A percentile compares a stretch with the other conserved stretches of the same genome.
These are phyloP conservation scores for Trichoderma citrinoviride DNA, from an alignment of 2,329 filamentous ascomycete genomes.

Conservation along the genomic window DNA sequence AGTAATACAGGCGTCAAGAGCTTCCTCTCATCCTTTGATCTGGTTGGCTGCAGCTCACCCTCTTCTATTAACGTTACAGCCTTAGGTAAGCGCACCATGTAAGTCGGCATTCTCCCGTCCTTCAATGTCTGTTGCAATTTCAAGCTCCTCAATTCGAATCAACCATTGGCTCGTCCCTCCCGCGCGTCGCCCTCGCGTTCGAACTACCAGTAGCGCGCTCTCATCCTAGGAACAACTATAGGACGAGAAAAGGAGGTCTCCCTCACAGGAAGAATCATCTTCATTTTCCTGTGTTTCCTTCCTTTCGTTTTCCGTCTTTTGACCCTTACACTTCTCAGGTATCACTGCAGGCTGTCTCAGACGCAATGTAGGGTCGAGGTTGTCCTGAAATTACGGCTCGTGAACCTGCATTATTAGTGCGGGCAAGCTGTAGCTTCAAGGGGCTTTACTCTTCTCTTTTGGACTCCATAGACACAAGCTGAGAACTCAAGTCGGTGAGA, in stretches of 20 bases:
- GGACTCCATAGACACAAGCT: too few relatives aligned
- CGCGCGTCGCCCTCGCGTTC: neutral
- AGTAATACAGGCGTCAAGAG: too few relatives aligned
- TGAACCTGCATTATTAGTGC: constrained; percentile 2
- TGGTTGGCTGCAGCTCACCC: too few relatives aligned
- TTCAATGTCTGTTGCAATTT: neutral
- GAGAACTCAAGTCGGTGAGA: neutral
- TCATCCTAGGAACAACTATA: too few relatives aligned
- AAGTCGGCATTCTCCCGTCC: too few relatives aligned
- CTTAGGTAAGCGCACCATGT: too few relatives aligned
- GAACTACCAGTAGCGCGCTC: neutral
- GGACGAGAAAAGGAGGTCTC: neutral
- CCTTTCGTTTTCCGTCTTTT: too few relatives aligned
- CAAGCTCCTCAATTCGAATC: neutral
- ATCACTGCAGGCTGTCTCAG: constrained; percentile 8
- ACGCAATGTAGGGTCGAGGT: neutral
- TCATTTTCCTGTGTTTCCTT: too few relatives aligned
- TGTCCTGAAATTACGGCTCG: constrained; percentile 1
- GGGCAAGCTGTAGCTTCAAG: neutral
- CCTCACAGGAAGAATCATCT: too few relatives aligned
- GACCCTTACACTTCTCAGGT: too few relatives aligned
- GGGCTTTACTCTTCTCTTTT: neutral
- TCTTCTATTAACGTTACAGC: too few relatives aligned
- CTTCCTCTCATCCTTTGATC: too few relatives aligned
- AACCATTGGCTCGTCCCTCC: neutral